These are phyloP conservation scores for Salix viminalis DNA, from an alignment of 345 rosid genomes.

Conservation along the genomic window DNA sequence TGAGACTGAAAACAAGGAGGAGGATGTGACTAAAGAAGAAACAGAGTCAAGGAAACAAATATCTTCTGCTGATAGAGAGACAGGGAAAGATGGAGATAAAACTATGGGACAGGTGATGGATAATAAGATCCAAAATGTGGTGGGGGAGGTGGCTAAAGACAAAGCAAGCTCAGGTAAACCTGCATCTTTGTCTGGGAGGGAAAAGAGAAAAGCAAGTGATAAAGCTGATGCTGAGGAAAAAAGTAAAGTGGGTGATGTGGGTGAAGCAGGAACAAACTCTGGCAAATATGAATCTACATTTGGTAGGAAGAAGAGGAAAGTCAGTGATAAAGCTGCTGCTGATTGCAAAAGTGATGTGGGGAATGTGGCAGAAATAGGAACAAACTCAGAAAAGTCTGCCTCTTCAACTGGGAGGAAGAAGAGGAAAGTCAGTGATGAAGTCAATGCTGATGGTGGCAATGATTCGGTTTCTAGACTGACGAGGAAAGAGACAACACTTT, in stretches of 20 bases:
- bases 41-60: constrained; percentile 8
- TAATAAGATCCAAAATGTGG: not conserved
- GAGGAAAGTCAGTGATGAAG: not conserved
- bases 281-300: constrained; percentile 8
- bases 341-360: not conserved
- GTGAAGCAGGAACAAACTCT: constrained; percentile 14
- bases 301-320: constrained; percentile 13
- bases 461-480: constrained; percentile 9
- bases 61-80: constrained; percentile 3
- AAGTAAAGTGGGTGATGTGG: constrained; percentile 13
- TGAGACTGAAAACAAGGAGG: constrained; percentile 19
- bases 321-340: not conserved
- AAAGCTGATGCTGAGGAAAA: constrained; percentile 15
- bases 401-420: constrained; percentile 7
- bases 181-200: constrained; percentile 16
- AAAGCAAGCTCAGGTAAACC: not conserved
- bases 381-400: not conserved
- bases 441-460: constrained; percentile 8
- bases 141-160: not conserved
- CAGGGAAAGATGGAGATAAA: constrained; percentile 4
- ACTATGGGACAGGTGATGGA: not conserved
- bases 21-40: constrained; percentile 20
- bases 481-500: constrained; percentile 20
- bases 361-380: not conserved
- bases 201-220: constrained; percentile 32